Evolutionary conservation across 306 rosid species (phyloP).

Genomic region (Coriaria nepalensis): DNA sequence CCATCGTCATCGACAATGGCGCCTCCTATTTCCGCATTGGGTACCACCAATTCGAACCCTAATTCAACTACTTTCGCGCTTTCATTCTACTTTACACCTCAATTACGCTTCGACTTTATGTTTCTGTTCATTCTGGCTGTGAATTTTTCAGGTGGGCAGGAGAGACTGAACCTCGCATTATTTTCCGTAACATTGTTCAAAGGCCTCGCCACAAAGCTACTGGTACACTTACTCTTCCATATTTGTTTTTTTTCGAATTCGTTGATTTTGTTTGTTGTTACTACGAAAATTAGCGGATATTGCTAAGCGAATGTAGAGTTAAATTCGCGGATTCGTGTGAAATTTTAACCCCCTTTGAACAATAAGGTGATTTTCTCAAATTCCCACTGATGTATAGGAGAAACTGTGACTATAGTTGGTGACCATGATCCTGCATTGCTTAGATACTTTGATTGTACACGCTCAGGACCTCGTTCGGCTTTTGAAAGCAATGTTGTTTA

Average conservation of each 20-base stretch:
- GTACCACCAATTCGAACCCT: conserved; percentile 28
- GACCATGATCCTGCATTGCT: conserved; percentile 69
- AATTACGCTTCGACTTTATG: no score
- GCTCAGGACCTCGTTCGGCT: conserved; percentile 54
- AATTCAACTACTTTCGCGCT: conserved; percentile 10
- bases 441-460: conserved; percentile 76
- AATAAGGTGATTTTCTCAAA: not conserved
- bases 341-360: not conserved
- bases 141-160: conserved; percentile 72
- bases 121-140: not conserved
- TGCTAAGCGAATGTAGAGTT: no score
- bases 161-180: conserved; percentile 81
- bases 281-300: not conserved
- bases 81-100: no score
- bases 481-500: conserved; percentile 52
- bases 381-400: conserved; percentile 36
- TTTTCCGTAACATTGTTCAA: conserved; percentile 98
- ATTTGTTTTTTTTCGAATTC: not conserved
- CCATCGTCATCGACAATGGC: conserved; percentile 82
- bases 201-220: conserved; percentile 94
- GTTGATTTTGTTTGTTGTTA: conserved; percentile 1
- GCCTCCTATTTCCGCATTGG: conserved; percentile 80
- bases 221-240: conserved; percentile 20
- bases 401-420: conserved; percentile 80
- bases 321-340: not conserved